phyloP scores from a whole-genome alignment of 768 basidiomycete species.

The Termitomyces sp. region DNA sequence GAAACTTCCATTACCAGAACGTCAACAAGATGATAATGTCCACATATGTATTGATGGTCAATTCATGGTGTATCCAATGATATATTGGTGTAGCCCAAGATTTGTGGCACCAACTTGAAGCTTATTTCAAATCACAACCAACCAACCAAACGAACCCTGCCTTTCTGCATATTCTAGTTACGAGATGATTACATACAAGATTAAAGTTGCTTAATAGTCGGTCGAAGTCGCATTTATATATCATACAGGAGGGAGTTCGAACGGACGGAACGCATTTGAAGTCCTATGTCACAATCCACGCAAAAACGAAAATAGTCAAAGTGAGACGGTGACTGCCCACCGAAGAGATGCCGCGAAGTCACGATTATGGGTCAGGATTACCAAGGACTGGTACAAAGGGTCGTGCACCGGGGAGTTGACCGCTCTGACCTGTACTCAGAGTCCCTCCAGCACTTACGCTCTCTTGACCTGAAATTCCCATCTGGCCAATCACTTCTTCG shows the following conservation, averaged over 20 bases:
- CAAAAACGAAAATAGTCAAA: background rate
- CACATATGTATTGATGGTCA: background rate
- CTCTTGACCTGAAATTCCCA: conserved; percentile 11
- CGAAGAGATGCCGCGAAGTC: background rate
- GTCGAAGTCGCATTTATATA: background rate
- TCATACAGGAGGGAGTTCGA: too few species aligned
- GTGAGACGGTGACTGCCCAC: too few species aligned
- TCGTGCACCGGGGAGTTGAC: background rate
- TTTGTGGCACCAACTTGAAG: too few species aligned
- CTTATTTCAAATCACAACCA: background rate
- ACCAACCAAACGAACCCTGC: too few species aligned
- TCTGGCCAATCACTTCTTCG: conserved; percentile 18
- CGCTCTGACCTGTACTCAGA: conserved; percentile 18
- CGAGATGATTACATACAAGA: background rate
- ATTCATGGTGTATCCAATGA: too few species aligned
- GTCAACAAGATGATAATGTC: too few species aligned
- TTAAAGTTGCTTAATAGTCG: background rate
- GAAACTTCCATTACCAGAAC: too few species aligned
- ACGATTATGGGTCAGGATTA: conserved; percentile 4
- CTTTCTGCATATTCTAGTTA: background rate
- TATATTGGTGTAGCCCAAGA: too few species aligned
- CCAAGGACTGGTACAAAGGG: conserved; percentile 5
- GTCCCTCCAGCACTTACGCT: conserved; percentile 14
- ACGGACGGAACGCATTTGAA: too few species aligned
- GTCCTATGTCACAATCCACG: background rate